A percentile compares a stretch with the other conserved stretches of the same genome.
phyloP scores from a whole-genome alignment of 805 yeast species.

The Candida incommunis region DNA sequence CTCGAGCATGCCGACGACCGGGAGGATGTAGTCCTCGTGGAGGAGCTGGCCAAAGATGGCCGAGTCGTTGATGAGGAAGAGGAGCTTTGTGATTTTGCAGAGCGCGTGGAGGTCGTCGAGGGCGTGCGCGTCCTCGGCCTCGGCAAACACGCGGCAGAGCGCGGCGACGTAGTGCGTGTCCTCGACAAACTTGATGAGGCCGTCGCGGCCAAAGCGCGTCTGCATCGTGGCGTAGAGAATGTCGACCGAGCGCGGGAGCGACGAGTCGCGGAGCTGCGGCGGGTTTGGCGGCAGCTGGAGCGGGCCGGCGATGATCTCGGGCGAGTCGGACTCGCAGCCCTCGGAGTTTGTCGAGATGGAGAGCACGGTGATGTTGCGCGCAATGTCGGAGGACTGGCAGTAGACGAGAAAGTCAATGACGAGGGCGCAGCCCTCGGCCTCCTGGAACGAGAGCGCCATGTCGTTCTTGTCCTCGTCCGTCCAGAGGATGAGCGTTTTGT shows the following conservation, averaged over 20 bases:
- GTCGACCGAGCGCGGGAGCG: constrained; percentile 38
- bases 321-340: constrained; percentile 32
- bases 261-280: constrained; percentile 29
- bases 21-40: constrained; percentile 36
- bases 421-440: constrained; percentile 74
- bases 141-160: constrained; percentile 38
- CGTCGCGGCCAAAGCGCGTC: constrained; percentile 47
- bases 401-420: constrained; percentile 67
- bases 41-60: constrained; percentile 43
- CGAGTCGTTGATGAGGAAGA: constrained; percentile 55
- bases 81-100: constrained; percentile 59
- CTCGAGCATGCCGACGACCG: constrained; percentile 69
- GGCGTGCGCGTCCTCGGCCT: constrained; percentile 39
- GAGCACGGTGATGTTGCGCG: constrained; percentile 55
- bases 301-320: constrained; percentile 74
- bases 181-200: constrained; percentile 41
- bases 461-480: constrained; percentile 44
- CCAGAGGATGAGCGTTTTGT: constrained; percentile 47
- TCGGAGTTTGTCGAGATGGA: constrained; percentile 41
- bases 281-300: constrained; percentile 53
- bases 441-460: constrained; percentile 85
- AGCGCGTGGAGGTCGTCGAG: constrained; percentile 47
- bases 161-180: constrained; percentile 38
- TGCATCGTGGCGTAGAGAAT: constrained; percentile 44
- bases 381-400: constrained; percentile 41